phyloP scores from a whole-genome alignment of 2,329 filamentous ascomycete species.

The Fusarium siculi region DNA sequence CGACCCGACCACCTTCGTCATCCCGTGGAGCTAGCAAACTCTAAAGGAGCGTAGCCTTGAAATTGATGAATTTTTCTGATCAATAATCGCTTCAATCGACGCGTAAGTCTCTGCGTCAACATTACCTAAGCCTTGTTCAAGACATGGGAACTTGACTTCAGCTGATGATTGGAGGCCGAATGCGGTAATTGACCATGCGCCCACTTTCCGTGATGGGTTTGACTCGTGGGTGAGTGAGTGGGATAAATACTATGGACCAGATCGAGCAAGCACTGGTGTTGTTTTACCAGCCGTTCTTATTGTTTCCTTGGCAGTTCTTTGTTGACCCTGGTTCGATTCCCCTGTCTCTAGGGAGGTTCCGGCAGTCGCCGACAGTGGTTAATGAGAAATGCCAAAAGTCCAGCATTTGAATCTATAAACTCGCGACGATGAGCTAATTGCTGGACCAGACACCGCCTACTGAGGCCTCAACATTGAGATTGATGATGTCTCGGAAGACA shows the following conservation, averaged over 20 bases:
- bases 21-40: neutral
- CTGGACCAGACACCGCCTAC: no score
- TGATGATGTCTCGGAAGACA: neutral
- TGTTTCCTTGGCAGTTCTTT: neutral
- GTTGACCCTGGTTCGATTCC: neutral
- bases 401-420: neutral
- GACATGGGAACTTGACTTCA: neutral
- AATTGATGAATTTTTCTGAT: neutral
- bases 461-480: neutral
- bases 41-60: neutral
- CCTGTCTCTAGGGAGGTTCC: neutral
- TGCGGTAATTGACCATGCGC: constrained; percentile 8
- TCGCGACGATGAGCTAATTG: neutral
- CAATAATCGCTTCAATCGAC: neutral
- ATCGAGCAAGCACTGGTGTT: neutral
- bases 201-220: neutral
- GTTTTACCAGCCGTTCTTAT: neutral
- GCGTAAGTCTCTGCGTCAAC: constrained; percentile 9
- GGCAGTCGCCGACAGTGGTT: neutral
- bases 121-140: neutral
- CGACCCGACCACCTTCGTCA: constrained; percentile 16
- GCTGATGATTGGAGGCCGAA: neutral
- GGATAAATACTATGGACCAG: neutral
- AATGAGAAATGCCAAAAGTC: neutral
- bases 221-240: neutral